A percentile compares a stretch with the other conserved stretches of the same genome.
Evolutionary conservation across 1,284 basidiomycete species (phyloP).

Genomic region (Gymnopus androsaceus): DNA sequence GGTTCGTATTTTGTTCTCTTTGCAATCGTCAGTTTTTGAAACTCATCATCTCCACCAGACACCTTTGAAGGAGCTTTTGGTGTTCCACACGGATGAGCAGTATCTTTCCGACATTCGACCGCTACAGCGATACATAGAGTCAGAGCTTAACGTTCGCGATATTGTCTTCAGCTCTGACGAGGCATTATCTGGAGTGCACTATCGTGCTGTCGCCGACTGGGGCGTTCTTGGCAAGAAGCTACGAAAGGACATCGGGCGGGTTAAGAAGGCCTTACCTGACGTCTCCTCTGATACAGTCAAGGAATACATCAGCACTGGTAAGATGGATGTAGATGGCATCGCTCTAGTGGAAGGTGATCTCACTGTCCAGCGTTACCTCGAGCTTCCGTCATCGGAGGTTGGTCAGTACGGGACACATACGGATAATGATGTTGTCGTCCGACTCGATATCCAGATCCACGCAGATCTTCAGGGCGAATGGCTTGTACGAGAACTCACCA

Average conservation of each 20-base stretch:
- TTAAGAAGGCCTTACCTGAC: slow-evolving; percentile 85
- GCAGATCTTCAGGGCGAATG: slow-evolving; percentile 88
- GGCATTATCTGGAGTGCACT: slow-evolving; percentile 82
- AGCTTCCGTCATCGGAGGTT: slow-evolving; percentile 63
- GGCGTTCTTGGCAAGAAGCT: slow-evolving; percentile 92
- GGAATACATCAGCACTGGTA: slow-evolving; percentile 74
- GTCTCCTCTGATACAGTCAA: slow-evolving; percentile 87
- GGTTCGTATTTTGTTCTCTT: slow-evolving; percentile 43
- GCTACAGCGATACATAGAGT: slow-evolving; percentile 88
- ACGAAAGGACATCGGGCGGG: slow-evolving; percentile 89
- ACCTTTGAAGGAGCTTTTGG: slow-evolving; percentile 89
- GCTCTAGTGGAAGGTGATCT: slow-evolving; percentile 89
- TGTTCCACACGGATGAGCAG: slow-evolving; percentile 89
- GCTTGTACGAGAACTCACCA: slow-evolving; percentile 88
- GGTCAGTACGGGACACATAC: slow-evolving; percentile 83
- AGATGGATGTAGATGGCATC: slow-evolving; percentile 88
- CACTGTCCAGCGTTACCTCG: slow-evolving; percentile 88
- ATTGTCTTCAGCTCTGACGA: slow-evolving; percentile 91
- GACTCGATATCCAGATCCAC: slow-evolving; percentile 88
- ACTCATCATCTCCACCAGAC: slow-evolving; percentile 49
- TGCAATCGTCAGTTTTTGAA: background rate
- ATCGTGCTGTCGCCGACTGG: slow-evolving; percentile 95
- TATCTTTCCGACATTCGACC: slow-evolving; percentile 88
- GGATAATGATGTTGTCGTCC: slow-evolving; percentile 92
- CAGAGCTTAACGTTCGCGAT: slow-evolving; percentile 94